A percentile compares a stretch with the other conserved stretches of the same genome.
phyloP scores from a whole-genome alignment of 140 eudicot genomes.

The Ambrosia hybrid region DNA sequence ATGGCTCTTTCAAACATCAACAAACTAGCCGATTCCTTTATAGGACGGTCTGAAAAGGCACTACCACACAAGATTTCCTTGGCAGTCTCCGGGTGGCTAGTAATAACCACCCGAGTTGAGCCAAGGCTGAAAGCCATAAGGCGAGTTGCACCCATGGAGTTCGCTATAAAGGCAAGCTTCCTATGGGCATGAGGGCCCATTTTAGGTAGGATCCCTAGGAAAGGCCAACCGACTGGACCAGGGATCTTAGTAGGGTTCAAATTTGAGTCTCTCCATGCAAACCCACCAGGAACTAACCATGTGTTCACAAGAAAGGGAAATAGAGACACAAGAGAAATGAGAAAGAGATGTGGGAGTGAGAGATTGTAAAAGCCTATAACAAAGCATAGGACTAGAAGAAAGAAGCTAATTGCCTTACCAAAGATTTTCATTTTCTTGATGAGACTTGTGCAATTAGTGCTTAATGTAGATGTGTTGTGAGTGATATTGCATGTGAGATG shows the following conservation, averaged over 20 bases:
- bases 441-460: constrained; percentile 9
- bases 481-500: constrained; percentile 47
- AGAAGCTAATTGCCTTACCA: constrained; percentile 24
- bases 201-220: constrained; percentile 58
- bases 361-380: constrained; percentile 30
- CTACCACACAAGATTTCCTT: constrained; percentile 59
- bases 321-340: constrained; percentile 41
- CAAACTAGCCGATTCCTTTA: constrained; percentile 63
- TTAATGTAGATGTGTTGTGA: constrained; percentile 34
- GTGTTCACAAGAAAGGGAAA: constrained; percentile 35
- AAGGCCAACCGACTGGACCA: constrained; percentile 69
- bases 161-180: constrained; percentile 60
- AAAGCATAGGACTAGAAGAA: constrained; percentile 40
- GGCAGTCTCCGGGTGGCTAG: constrained; percentile 79
- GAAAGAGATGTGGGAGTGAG: constrained; percentile 28
- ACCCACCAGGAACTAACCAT: constrained; percentile 70
- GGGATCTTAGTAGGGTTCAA: constrained; percentile 41
- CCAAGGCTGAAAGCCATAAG: constrained; percentile 82
- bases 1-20: constrained; percentile 85
- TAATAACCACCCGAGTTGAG: constrained; percentile 56
- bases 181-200: constrained; percentile 70
- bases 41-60: constrained; percentile 76
- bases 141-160: constrained; percentile 49
- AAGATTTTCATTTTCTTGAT: constrained; percentile 35
- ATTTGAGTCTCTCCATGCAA: constrained; percentile 68